Conservation (phyloP, 495 filamentous ascomycete genomes). For the Halenospora varia region DNA sequence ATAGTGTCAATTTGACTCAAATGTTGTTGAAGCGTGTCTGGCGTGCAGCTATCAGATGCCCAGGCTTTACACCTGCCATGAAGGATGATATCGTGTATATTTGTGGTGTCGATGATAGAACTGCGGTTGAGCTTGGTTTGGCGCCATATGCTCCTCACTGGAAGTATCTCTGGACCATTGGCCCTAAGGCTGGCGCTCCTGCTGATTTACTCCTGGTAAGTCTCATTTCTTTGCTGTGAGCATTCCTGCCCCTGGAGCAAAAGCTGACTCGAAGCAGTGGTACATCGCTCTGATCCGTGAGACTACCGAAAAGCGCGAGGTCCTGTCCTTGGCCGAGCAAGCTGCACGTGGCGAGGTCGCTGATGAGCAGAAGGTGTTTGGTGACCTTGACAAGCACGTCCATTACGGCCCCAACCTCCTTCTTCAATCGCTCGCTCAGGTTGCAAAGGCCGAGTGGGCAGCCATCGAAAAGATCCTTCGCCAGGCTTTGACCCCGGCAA, state of each 20-base stretch:
- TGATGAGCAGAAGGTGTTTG: slow-evolving; percentile 36
- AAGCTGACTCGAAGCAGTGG: slow-evolving; percentile 36
- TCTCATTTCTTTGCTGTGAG: slow-evolving; percentile 1
- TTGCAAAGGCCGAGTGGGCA: slow-evolving; percentile 32
- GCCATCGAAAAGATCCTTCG: slow-evolving; percentile 36
- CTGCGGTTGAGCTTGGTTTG: slow-evolving; percentile 20
- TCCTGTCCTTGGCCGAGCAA: slow-evolving; percentile 31
- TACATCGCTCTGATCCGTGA: slow-evolving; percentile 49
- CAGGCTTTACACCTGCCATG: slow-evolving; percentile 60
- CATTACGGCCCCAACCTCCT: slow-evolving; percentile 28
- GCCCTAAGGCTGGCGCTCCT: slow-evolving; percentile 34
- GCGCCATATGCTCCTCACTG: slow-evolving; percentile 36
- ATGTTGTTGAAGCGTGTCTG: slow-evolving; percentile 55
- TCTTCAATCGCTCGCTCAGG: slow-evolving; percentile 31
- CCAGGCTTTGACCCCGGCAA: slow-evolving; percentile 8
- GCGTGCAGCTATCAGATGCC: slow-evolving; percentile 53
- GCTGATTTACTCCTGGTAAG: slow-evolving; percentile 44
- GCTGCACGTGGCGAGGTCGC: slow-evolving; percentile 11
- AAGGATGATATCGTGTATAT: slow-evolving; percentile 44
- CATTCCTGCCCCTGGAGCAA: background rate
- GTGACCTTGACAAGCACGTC: slow-evolving; percentile 33
- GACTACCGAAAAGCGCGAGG: slow-evolving; percentile 31
- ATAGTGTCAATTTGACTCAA: slow-evolving; percentile 39
- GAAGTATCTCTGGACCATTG: slow-evolving; percentile 37
- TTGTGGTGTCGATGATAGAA: slow-evolving; percentile 19